A percentile compares a stretch with the other conserved stretches of the same genome.
These are phyloP conservation scores for Erythrobasidium yunnanense DNA, from an alignment of 768 basidiomycete species.

Conservation along the genomic window DNA sequence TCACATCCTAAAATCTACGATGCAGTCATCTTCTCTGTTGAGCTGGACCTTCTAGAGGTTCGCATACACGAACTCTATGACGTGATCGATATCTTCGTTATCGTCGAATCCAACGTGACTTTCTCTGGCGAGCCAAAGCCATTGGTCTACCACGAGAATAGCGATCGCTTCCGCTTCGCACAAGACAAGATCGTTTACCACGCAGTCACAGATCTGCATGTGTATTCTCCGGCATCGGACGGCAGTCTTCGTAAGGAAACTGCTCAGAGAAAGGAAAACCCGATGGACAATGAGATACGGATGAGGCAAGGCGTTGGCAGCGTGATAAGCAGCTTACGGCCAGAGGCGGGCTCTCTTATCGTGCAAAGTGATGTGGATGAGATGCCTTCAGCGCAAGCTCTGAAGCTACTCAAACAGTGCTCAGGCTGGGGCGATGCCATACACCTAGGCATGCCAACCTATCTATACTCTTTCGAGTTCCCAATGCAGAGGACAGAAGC, in stretches of 20 bases:
- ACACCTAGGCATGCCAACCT: conserved; percentile 56
- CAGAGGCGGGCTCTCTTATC: neutral
- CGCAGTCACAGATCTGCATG: conserved; percentile 1
- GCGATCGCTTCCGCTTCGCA: conserved; percentile 48
- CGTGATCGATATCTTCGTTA: conserved; percentile 53
- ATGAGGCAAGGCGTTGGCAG: conserved; percentile 36
- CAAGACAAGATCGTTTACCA: conserved; percentile 50
- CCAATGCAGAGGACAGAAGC: neutral
- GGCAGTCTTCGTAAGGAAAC: neutral
- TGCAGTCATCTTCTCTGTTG: conserved; percentile 49
- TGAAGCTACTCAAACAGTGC: conserved; percentile 50
- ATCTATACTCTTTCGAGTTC: conserved; percentile 56
- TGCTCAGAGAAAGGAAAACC: conserved; percentile 42
- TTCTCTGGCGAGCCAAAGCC: conserved; percentile 55
- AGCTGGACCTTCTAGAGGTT: conserved; percentile 56
- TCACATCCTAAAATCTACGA: conserved; percentile 4
- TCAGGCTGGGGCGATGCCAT: conserved; percentile 48
- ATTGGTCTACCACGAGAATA: conserved; percentile 48
- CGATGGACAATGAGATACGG: conserved; percentile 50
- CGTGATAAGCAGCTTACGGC: neutral
- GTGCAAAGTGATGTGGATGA: conserved; percentile 56
- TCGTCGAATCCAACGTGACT: conserved; percentile 53
- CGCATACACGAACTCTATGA: conserved; percentile 54
- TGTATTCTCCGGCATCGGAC: neutral
- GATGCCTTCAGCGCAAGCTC: conserved; percentile 50